These are phyloP conservation scores for Naganishia kalamii DNA, from an alignment of 768 basidiomycete species.

Conservation along the genomic window DNA sequence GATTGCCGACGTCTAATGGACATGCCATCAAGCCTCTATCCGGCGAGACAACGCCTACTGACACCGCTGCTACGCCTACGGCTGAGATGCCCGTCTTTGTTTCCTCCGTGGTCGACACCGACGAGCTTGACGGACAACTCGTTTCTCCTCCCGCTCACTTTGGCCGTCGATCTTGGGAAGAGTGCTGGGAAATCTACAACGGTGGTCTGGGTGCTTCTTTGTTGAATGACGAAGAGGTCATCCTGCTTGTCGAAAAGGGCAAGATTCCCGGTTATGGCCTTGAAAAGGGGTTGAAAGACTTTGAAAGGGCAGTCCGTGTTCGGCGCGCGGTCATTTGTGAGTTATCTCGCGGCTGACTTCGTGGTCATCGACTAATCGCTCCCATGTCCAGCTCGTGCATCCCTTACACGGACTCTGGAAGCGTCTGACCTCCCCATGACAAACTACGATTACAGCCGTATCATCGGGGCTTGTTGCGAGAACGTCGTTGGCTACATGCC, in stretches of 20 bases:
- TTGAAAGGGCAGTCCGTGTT: constrained; percentile 78
- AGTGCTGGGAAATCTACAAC: constrained; percentile 70
- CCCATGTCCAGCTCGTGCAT: constrained; percentile 63
- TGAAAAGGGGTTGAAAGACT: constrained; percentile 86
- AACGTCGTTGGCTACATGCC: constrained; percentile 98
- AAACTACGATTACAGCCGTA: constrained; percentile 86
- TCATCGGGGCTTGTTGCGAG: constrained; percentile 95
- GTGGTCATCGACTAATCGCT: neutral
- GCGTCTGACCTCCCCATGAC: constrained; percentile 70
- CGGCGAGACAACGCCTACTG: constrained; percentile 40
- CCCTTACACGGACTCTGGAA: constrained; percentile 76
- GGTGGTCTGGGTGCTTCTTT: constrained; percentile 47
- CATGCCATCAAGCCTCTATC: constrained; percentile 5
- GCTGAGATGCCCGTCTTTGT: constrained; percentile 21
- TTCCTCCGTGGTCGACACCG: constrained; percentile 15
- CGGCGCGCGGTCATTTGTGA: constrained; percentile 79
- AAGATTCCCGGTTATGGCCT: constrained; percentile 92
- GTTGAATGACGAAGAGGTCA: constrained; percentile 85
- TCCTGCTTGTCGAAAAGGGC: constrained; percentile 76
- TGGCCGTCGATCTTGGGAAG: constrained; percentile 58
- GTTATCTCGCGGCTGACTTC: constrained; percentile 42
- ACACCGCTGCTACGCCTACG: constrained; percentile 11
- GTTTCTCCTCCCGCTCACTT: constrained; percentile 20
- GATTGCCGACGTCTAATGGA: neutral
- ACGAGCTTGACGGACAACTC: constrained; percentile 21